Evolutionary conservation across 768 basidiomycete species (phyloP).

Genomic region (Boletus vermiculosoides): DNA sequence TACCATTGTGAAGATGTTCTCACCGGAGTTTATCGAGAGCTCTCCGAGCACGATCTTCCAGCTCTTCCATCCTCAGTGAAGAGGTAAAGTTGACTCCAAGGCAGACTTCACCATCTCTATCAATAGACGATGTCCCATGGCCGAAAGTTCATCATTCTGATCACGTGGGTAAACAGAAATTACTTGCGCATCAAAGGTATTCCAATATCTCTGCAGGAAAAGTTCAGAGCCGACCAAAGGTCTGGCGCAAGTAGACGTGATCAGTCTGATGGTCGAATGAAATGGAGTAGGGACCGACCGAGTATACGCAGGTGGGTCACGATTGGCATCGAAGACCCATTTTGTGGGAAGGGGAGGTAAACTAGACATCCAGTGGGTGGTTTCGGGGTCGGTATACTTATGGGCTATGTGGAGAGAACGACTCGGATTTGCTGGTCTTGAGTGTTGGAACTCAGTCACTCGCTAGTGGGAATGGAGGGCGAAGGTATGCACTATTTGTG

Average conservation of each 20-base stretch:
- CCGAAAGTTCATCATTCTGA: background rate
- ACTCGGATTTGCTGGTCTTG: background rate
- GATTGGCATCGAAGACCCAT: slow-evolving; percentile 11
- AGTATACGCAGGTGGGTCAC: slow-evolving; percentile 14
- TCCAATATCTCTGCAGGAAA: slow-evolving; percentile 11
- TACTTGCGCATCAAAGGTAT: slow-evolving; percentile 14
- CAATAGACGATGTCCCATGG: too few species aligned
- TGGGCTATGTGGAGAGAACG: background rate
- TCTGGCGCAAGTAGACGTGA: background rate
- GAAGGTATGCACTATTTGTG: too few species aligned
- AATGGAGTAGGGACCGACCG: slow-evolving; percentile 6
- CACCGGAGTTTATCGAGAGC: slow-evolving; percentile 24
- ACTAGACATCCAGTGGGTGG: background rate
- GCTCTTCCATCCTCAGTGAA: slow-evolving; percentile 1
- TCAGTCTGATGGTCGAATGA: background rate
- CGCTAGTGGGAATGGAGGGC: too few species aligned
- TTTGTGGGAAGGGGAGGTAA: background rate
- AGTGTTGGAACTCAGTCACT: too few species aligned
- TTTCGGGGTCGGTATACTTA: background rate
- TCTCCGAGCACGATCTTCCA: slow-evolving; percentile 7
- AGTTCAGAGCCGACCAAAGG: slow-evolving; percentile 19
- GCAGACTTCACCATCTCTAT: slow-evolving; percentile 20
- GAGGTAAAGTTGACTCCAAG: slow-evolving; percentile 18
- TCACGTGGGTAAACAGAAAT: background rate
- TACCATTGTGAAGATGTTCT: background rate